Percentiles rank a stretch among this genome's conserved stretches.
phyloP scores from a whole-genome alignment of 768 basidiomycete species.

The Tephrocybe rancida region DNA sequence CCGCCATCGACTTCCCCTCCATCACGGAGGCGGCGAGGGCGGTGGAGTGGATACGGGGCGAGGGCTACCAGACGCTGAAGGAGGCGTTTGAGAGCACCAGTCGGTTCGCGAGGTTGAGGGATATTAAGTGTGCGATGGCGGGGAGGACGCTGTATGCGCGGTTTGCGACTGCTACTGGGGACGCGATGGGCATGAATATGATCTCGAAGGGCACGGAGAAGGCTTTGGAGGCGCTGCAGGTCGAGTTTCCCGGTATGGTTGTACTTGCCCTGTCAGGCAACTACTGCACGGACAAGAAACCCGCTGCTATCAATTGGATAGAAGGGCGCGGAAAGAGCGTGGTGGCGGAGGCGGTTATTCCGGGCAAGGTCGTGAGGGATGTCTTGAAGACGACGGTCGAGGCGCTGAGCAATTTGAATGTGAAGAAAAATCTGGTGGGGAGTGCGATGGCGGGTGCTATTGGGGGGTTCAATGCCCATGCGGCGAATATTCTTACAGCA shows the following conservation, averaged over 20 bases:
- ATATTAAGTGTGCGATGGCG: constrained; percentile 87
- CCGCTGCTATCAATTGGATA: constrained; percentile 99
- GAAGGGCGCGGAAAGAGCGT: constrained; percentile 98
- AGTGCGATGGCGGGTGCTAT: constrained; percentile 98
- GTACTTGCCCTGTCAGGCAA: constrained; percentile 93
- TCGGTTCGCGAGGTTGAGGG: constrained; percentile 85
- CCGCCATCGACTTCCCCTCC: constrained; percentile 94
- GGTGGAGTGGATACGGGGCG: constrained; percentile 83
- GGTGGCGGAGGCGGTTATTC: constrained; percentile 92
- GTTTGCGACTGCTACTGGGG: constrained; percentile 93
- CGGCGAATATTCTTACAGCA: constrained; percentile 95
- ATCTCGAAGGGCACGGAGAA: constrained; percentile 98
- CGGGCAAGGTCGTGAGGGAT: constrained; percentile 83
- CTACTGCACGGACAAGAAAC: constrained; percentile 99
- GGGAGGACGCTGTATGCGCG: constrained; percentile 93
- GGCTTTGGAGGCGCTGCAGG: constrained; percentile 79
- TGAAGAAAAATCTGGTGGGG: constrained; percentile 97
- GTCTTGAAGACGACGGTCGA: constrained; percentile 96
- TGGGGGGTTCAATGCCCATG: constrained; percentile 98
- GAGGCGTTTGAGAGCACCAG: constrained; percentile 94
- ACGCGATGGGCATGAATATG: constrained; percentile 99
- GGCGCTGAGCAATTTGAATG: constrained; percentile 86
- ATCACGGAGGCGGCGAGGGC: constrained; percentile 81
- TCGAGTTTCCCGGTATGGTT: constrained; percentile 87
- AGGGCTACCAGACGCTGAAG: constrained; percentile 74